Percentiles rank a stretch among this genome's conserved stretches.
Conservation (phyloP, 371 early-diverging fungal species). For the Lichtheimia corymbifera region DNA sequence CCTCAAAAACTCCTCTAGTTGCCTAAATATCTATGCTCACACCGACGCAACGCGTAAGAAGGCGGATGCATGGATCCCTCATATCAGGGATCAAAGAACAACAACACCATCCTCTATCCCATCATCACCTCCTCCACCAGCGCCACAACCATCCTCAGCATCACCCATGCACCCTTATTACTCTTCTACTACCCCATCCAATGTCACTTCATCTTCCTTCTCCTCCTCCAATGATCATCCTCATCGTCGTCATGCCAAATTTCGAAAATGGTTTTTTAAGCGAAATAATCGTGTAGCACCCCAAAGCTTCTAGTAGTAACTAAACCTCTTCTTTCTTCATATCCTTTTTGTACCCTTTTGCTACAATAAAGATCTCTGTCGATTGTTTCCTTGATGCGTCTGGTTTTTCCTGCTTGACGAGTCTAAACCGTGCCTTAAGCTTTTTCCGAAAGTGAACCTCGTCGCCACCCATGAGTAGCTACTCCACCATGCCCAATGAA, state of each 20-base stretch:
- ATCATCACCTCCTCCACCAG: conserved; percentile 5
- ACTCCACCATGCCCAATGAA: neutral
- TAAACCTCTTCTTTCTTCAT: neutral
- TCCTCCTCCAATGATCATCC: neutral
- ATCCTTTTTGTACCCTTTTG: conserved; percentile 34
- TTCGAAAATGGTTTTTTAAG: conserved; percentile 17
- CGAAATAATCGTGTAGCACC: conserved; percentile 17
- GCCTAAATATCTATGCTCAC: conserved; percentile 9
- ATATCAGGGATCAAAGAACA: neutral
- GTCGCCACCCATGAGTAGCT: conserved; percentile 71
- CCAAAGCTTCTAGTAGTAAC: neutral
- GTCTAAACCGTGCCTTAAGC: conserved; percentile 44
- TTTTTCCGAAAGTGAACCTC: conserved; percentile 50
- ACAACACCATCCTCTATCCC: neutral
- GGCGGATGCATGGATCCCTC: conserved; percentile 26
- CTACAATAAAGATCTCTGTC: conserved; percentile 80
- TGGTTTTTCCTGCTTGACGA: conserved; percentile 67
- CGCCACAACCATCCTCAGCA: neutral
- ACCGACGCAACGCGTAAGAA: conserved; percentile 13
- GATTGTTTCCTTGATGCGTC: conserved; percentile 72
- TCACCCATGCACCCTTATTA: neutral
- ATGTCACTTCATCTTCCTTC: neutral
- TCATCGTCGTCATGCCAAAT: neutral
- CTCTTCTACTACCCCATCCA: conserved; percentile 2
- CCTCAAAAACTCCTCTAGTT: conserved; percentile 15